Conservation (phyloP, 345 rosid genomes). For the Brassica incana region DNA sequence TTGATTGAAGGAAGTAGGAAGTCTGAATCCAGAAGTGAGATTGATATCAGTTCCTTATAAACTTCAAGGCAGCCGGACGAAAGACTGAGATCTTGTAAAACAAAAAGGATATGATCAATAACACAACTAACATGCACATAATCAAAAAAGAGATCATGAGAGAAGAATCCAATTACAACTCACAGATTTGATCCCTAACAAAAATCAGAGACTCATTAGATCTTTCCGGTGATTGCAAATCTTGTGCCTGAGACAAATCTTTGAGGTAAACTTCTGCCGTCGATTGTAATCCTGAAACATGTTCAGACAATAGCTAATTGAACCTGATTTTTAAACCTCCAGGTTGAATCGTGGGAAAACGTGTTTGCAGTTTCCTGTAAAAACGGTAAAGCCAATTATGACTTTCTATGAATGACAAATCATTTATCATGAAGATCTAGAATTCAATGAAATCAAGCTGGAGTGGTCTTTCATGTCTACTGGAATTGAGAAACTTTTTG, state of each 20-base stretch:
- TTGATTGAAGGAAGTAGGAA: not conserved
- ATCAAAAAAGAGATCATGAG: not conserved
- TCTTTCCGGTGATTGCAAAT: too few relatives aligned
- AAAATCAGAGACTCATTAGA: too few relatives aligned
- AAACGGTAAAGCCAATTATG: too few relatives aligned
- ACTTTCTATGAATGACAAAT: not conserved
- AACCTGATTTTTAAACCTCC: too few relatives aligned
- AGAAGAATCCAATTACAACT: not conserved
- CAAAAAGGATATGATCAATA: not conserved
- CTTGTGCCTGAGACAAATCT: too few relatives aligned
- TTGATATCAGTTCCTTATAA: not conserved
- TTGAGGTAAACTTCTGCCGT: too few relatives aligned
- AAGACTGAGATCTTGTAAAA: not conserved
- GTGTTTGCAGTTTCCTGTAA: too few relatives aligned
- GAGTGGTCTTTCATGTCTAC: not conserved
- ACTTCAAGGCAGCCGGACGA: not conserved
- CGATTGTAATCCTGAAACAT: too few relatives aligned
- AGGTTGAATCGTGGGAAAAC: too few relatives aligned
- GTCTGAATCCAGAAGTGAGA: not conserved
- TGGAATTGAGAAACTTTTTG: not conserved
- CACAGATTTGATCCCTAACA: too few relatives aligned
- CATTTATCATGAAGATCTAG: not conserved
- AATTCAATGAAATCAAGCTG: not conserved
- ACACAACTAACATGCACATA: not conserved
- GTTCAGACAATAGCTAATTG: too few relatives aligned